Evolutionary conservation across 768 basidiomycete genomes (phyloP).

Genomic region (Termitomyces sp.): DNA sequence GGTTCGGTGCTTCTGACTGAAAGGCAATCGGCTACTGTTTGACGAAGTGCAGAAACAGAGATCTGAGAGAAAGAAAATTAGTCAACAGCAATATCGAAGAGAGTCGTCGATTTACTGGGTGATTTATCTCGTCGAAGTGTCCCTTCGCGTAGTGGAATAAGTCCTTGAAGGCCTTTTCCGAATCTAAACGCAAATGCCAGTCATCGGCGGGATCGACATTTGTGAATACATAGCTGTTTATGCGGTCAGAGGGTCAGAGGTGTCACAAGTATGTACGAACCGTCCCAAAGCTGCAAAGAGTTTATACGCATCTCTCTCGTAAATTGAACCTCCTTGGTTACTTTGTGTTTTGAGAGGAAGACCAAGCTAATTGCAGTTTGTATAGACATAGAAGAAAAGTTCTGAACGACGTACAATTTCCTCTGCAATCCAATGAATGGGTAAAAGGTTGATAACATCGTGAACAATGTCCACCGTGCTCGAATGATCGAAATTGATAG

Average conservation of each 20-base stretch:
- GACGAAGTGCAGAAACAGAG: not conserved
- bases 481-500: slow-evolving; percentile 18
- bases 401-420: slow-evolving; percentile 40
- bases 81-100: not conserved
- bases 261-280: slow-evolving; percentile 24
- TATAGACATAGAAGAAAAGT: not conserved
- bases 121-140: slow-evolving; percentile 22
- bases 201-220: slow-evolving; percentile 39
- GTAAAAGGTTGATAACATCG: slow-evolving; percentile 61
- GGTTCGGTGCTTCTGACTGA: slow-evolving; percentile 15
- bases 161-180: slow-evolving; percentile 23
- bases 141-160: slow-evolving; percentile 23
- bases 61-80: not conserved
- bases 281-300: slow-evolving; percentile 45
- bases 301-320: slow-evolving; percentile 33
- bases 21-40: slow-evolving; percentile 10
- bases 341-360: slow-evolving; percentile 34
- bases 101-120: slow-evolving; percentile 14
- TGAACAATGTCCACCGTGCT: slow-evolving; percentile 52
- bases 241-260: not conserved
- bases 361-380: slow-evolving; percentile 26
- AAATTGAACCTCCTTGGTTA: slow-evolving; percentile 24
- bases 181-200: slow-evolving; percentile 39
- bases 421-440: slow-evolving; percentile 56
- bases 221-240: slow-evolving; percentile 36